phyloP scores from a whole-genome alignment of 257 asterid species.

The Solanum peruvianum region DNA sequence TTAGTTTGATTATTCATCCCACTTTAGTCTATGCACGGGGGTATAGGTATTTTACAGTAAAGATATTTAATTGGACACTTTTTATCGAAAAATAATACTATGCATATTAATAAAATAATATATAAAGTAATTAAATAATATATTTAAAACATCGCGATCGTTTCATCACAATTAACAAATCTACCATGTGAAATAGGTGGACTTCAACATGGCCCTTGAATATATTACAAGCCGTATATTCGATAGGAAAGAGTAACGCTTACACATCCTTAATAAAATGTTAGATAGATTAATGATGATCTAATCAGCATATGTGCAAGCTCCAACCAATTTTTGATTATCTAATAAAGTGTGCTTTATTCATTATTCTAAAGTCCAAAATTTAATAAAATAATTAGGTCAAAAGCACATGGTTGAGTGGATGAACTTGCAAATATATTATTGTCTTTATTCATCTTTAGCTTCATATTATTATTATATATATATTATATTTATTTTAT shows the following conservation, averaged over 20 bases:
- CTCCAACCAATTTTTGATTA: background rate
- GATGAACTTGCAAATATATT: background rate
- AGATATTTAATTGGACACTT: accelerated
- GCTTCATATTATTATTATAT: background rate
- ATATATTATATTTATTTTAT: too few relatives aligned
- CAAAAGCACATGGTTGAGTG: background rate
- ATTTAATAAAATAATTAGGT: background rate
- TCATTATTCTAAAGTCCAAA: background rate
- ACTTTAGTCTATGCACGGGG: background rate
- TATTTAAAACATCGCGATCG: too few relatives aligned
- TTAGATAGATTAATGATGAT: background rate
- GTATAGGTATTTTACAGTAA: accelerated
- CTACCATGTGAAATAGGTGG: background rate
- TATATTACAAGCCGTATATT: background rate
- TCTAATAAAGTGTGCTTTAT: background rate
- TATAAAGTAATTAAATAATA: too few relatives aligned
- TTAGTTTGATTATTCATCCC: too few relatives aligned
- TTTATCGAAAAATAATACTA: too few relatives aligned
- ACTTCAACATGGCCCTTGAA: background rate
- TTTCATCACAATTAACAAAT: background rate
- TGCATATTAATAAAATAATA: too few relatives aligned
- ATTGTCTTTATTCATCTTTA: background rate
- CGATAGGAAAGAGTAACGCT: background rate
- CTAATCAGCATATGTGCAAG: background rate
- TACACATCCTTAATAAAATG: background rate